Conservation (phyloP, 2,329 filamentous ascomycete genomes). For the Hortaea werneckii region DNA sequence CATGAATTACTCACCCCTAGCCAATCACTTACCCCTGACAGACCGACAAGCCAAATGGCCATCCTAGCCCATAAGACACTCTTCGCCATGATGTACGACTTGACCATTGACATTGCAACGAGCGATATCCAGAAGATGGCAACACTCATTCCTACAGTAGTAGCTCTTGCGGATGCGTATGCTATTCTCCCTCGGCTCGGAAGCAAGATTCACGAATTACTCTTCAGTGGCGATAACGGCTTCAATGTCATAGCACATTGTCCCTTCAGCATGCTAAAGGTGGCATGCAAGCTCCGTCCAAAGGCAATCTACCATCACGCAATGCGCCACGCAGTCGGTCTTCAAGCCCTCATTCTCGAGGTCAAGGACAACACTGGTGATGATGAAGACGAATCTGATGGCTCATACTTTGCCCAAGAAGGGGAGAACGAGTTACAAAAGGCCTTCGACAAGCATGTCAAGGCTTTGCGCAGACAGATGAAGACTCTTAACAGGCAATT, state of each 20-base stretch:
- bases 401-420: not conserved
- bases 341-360: too few relatives aligned
- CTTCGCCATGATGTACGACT: not conserved
- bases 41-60: not conserved
- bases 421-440: not conserved
- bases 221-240: not conserved
- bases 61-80: not conserved
- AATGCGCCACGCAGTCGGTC: not conserved
- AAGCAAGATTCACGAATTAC: not conserved
- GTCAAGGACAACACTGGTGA: too few relatives aligned
- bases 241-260: not conserved
- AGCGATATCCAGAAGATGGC: not conserved
- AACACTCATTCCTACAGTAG: not conserved
- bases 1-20: too few relatives aligned
- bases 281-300: not conserved
- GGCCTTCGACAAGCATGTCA: not conserved
- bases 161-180: not conserved
- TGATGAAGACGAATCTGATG: not conserved
- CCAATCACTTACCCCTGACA: too few relatives aligned
- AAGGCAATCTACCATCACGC: not conserved
- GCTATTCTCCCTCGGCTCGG: not conserved
- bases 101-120: not conserved
- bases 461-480: not conserved
- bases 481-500: not conserved
- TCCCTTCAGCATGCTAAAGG: not conserved